Evolutionary conservation across 768 basidiomycete species (phyloP).

Genomic region (Boletus barrowsii): DNA sequence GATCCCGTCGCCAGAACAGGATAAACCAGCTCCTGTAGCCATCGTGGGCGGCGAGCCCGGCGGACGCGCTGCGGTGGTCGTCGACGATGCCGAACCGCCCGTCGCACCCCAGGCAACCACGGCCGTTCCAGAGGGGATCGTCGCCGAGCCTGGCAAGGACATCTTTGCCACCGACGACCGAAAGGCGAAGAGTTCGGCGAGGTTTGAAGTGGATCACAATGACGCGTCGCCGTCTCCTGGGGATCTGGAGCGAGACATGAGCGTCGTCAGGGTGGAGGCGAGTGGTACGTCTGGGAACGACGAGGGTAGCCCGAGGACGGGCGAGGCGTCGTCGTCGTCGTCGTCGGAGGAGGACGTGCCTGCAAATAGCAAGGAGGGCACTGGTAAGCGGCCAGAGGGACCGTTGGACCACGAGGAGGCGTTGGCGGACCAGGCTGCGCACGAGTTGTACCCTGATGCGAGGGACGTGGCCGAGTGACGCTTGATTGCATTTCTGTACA

Average conservation of each 20-base stretch:
- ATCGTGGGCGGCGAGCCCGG: constrained; percentile 51
- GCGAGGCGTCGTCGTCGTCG: no score
- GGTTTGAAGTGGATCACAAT: constrained; percentile 5
- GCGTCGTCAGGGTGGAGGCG: constrained; percentile 22
- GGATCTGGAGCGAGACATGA: constrained; percentile 35
- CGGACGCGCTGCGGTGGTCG: constrained; percentile 54
- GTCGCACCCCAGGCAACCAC: constrained; percentile 31
- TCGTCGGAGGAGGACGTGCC: no score
- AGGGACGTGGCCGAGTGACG: constrained; percentile 5
- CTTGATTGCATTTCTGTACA: no score
- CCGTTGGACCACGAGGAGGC: constrained; percentile 49
- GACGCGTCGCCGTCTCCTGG: neutral
- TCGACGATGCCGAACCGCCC: constrained; percentile 36
- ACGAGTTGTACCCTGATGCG: constrained; percentile 50
- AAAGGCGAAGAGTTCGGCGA: constrained; percentile 43
- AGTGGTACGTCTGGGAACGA: no score
- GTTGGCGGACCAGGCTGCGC: constrained; percentile 49
- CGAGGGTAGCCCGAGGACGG: no score
- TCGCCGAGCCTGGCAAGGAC: constrained; percentile 72
- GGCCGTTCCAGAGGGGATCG: constrained; percentile 43
- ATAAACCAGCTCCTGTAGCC: constrained; percentile 38
- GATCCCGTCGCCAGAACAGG: constrained; percentile 36
- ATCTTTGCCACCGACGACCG: constrained; percentile 58
- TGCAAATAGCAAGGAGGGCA: no score
- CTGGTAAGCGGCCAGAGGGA: constrained; percentile 31